These are phyloP conservation scores for Pleurotus salmoneostramineus DNA, from an alignment of 768 basidiomycete genomes.

Conservation along the genomic window DNA sequence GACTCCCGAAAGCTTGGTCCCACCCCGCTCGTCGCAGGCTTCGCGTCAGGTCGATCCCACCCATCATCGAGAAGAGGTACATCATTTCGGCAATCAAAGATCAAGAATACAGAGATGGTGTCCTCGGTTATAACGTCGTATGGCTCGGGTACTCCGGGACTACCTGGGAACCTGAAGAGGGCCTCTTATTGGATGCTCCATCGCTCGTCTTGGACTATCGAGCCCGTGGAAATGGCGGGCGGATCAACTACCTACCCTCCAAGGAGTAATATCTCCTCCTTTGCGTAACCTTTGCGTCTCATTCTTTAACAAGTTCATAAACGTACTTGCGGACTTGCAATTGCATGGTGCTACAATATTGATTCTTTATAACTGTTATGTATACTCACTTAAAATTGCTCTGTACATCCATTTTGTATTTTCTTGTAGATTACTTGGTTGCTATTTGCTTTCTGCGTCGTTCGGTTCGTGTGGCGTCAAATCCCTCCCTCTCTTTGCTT, in stretches of 20 bases:
- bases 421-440: too few relatives aligned
- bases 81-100: conserved; percentile 29
- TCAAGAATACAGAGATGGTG: conserved; percentile 30
- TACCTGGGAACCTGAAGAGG: conserved; percentile 54
- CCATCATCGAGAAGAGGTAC: conserved; percentile 41
- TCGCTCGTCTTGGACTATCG: conserved; percentile 35
- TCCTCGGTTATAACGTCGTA: conserved; percentile 42
- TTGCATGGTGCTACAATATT: too few relatives aligned
- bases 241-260: background rate
- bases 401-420: too few relatives aligned
- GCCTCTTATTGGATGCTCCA: conserved; percentile 48
- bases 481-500: too few relatives aligned
- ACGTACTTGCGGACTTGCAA: too few relatives aligned
- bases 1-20: conserved; percentile 55
- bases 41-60: conserved; percentile 35
- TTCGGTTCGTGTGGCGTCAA: too few relatives aligned
- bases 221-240: background rate
- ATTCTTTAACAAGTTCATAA: too few relatives aligned
- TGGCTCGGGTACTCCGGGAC: conserved; percentile 56
- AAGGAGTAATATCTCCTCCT: background rate
- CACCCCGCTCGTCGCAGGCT: conserved; percentile 35
- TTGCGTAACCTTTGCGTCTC: too few relatives aligned
- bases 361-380: too few relatives aligned
- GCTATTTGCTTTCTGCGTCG: too few relatives aligned
- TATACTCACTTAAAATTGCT: too few relatives aligned